Percentiles rank a stretch among this genome's conserved stretches.
phyloP scores from a whole-genome alignment of 2,329 filamentous ascomycete species.

The Ploettnerulaceae sp. region DNA sequence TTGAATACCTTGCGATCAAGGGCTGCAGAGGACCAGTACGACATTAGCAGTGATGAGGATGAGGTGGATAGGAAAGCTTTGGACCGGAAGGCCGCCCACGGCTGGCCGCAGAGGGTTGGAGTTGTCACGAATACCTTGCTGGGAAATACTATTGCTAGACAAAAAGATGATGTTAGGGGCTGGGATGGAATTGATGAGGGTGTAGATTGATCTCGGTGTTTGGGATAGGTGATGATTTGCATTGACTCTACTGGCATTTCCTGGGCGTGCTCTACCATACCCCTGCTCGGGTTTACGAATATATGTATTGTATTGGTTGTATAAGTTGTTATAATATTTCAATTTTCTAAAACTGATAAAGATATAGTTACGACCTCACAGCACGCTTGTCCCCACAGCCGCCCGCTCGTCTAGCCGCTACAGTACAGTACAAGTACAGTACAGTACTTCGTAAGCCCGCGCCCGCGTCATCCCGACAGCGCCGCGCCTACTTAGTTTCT shows the following conservation, averaged over 20 bases:
- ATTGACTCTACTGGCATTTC: background rate
- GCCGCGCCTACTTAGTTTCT: too few species aligned
- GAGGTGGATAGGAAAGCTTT: conserved; percentile 23
- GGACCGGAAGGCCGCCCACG: conserved; percentile 24
- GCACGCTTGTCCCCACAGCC: background rate
- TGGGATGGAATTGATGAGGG: conserved; percentile 30
- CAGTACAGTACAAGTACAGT: background rate
- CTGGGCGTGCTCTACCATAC: too few species aligned
- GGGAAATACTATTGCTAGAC: conserved; percentile 31
- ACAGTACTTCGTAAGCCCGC: too few species aligned
- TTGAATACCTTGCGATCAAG: conserved; percentile 30
- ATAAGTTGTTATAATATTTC: background rate
- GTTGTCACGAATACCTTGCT: conserved; percentile 32
- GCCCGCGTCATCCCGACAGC: too few species aligned
- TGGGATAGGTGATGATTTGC: background rate
- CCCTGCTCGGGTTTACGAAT: background rate
- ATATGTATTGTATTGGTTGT: background rate
- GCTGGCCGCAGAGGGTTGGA: conserved; percentile 31
- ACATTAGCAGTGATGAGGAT: conserved; percentile 32
- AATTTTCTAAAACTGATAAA: too few species aligned
- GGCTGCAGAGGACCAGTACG: conserved; percentile 27
- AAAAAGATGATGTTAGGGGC: conserved; percentile 28
- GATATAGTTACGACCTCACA: too few species aligned
- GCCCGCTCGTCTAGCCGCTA: background rate
- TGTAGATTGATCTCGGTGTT: conserved; percentile 28